phyloP scores from a whole-genome alignment of 768 basidiomycete species.

The Peribolospora baueri region DNA sequence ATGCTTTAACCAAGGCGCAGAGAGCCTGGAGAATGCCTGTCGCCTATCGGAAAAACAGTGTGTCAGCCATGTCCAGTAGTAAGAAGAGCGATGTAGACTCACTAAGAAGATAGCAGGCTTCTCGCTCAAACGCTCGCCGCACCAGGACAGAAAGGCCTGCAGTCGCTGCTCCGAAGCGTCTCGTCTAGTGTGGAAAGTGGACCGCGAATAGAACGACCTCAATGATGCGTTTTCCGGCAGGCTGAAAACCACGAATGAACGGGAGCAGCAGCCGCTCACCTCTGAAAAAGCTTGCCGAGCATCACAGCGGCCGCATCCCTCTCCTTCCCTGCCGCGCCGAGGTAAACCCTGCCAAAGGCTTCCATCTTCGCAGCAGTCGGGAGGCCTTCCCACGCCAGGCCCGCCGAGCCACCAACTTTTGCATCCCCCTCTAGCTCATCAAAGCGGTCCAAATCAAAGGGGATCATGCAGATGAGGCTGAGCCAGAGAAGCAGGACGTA shows the following conservation, averaged over 20 bases:
- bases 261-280: constrained; percentile 27
- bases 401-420: constrained; percentile 9
- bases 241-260: constrained; percentile 2
- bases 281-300: constrained; percentile 55
- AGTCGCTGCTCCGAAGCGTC: too few relatives aligned
- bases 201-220: too few relatives aligned
- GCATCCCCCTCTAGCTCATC: constrained; percentile 23
- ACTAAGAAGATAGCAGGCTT: too few relatives aligned
- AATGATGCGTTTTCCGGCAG: too few relatives aligned
- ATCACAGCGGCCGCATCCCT: constrained; percentile 57
- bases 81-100: constrained; percentile 2
- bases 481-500: constrained; percentile 76
- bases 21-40: constrained; percentile 45
- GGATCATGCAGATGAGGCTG: constrained; percentile 78
- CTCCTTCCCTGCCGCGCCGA: constrained; percentile 53
- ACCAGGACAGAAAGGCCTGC: too few relatives aligned
- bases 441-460: constrained; percentile 70
- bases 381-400: constrained; percentile 3
- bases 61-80: constrained; percentile 7
- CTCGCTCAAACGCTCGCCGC: too few relatives aligned
- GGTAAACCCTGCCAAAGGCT: constrained; percentile 30
- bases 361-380: constrained; percentile 34
- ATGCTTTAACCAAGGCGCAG: constrained; percentile 44
- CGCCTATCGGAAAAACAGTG: constrained; percentile 27
- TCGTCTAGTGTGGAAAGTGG: too few relatives aligned